Percentiles rank a stretch among this genome's conserved stretches.
Evolutionary conservation across 1,139 yeast species (phyloP).

Genomic region (Torulaspora pretoriensis): DNA sequence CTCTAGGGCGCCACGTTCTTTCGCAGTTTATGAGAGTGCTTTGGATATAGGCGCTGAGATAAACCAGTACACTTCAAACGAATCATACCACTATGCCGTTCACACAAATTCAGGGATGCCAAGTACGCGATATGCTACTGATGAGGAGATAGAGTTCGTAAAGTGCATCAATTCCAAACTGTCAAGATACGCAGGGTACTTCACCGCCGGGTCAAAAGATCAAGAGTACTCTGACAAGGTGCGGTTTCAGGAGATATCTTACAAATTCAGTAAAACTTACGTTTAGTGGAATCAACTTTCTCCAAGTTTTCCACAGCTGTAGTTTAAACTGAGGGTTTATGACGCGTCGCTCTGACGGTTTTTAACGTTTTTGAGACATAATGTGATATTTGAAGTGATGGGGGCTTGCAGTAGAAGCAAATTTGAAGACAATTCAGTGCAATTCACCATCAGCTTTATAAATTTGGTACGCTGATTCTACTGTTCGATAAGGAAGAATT

Average conservation of each 20-base stretch:
- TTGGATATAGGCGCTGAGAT: background rate
- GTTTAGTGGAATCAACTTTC: constrained; percentile 12
- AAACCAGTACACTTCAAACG: background rate
- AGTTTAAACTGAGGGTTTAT: too few species aligned
- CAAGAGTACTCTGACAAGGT: constrained; percentile 34
- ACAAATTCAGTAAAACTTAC: constrained; percentile 34
- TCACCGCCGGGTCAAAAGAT: constrained; percentile 23
- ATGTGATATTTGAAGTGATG: too few species aligned
- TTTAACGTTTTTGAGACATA: too few species aligned
- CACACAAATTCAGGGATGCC: constrained; percentile 6
- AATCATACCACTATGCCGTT: constrained; percentile 10
- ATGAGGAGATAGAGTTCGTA: constrained; percentile 19
- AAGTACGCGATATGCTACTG: constrained; percentile 5
- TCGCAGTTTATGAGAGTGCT: background rate
- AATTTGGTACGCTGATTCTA: too few species aligned
- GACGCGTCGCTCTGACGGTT: too few species aligned
- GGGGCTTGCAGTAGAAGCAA: too few species aligned
- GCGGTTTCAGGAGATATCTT: constrained; percentile 35
- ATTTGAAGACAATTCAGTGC: too few species aligned
- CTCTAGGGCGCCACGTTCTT: constrained; percentile 1
- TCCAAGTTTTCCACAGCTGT: background rate
- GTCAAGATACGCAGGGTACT: constrained; percentile 26
- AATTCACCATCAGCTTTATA: too few species aligned
- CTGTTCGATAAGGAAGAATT: too few species aligned
- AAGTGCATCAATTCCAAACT: constrained; percentile 21